Conservation (phyloP, 306 rosid species). For the Sphenostylis stenocarpa region DNA sequence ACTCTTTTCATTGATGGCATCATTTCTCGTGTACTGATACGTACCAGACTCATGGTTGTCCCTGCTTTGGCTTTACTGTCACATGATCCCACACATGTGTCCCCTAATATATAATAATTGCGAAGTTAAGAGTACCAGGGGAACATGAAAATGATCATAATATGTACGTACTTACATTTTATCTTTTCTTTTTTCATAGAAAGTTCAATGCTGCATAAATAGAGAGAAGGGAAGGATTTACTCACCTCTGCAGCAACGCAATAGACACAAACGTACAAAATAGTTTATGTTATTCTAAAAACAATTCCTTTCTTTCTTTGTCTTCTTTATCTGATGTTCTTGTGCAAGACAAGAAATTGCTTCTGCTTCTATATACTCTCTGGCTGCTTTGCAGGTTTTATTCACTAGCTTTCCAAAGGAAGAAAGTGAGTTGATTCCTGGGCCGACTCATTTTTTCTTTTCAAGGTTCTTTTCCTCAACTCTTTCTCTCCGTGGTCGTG, state of each 20-base stretch:
- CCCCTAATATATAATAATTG: constrained; percentile 37
- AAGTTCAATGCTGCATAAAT: not conserved
- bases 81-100: constrained; percentile 54
- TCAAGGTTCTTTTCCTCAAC: constrained; percentile 37
- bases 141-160: constrained; percentile 25
- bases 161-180: not conserved
- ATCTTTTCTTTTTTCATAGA: not conserved
- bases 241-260: constrained; percentile 43
- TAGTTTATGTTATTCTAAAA: constrained; percentile 41
- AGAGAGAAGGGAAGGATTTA: not conserved
- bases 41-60: not conserved
- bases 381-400: constrained; percentile 25
- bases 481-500: not conserved
- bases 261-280: constrained; percentile 53
- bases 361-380: constrained; percentile 21
- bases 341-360: constrained; percentile 11
- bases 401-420: constrained; percentile 35
- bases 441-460: constrained; percentile 28
- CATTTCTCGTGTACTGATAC: not conserved
- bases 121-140: not conserved
- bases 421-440: constrained; percentile 44
- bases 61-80: constrained; percentile 19
- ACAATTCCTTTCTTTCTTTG: constrained; percentile 35
- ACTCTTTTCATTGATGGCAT: not conserved
- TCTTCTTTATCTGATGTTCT: constrained; percentile 29